Percentiles rank a stretch among this genome's conserved stretches.
These are phyloP conservation scores for Diaporthe eres DNA, from an alignment of 2,329 filamentous ascomycete genomes.

Conservation along the genomic window DNA sequence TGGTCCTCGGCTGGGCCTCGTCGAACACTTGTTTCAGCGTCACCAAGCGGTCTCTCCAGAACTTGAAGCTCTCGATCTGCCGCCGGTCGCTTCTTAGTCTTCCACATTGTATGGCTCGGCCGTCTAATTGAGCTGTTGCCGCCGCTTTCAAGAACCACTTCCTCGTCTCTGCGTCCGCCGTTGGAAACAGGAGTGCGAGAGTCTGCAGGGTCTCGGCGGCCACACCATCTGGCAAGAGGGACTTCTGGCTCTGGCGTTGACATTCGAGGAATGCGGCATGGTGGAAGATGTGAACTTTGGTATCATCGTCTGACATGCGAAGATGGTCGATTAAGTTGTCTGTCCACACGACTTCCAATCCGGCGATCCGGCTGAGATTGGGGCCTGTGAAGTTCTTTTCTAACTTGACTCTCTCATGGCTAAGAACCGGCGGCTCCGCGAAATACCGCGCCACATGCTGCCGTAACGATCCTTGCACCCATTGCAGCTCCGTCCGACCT, in stretches of 20 bases:
- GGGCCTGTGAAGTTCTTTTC: constrained; percentile 46
- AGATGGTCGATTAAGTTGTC: constrained; percentile 59
- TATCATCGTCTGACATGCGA: constrained; percentile 55
- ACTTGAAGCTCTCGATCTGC: constrained; percentile 52
- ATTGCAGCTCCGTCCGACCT: constrained; percentile 1
- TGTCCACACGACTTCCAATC: constrained; percentile 54
- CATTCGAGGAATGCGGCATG: constrained; percentile 54
- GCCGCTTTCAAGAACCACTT: constrained; percentile 32
- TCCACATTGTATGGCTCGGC: constrained; percentile 46
- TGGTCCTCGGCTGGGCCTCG: constrained; percentile 51
- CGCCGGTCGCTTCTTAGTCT: constrained; percentile 51
- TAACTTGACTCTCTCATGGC: constrained; percentile 42
- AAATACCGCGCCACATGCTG: constrained; percentile 20
- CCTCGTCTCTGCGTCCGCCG: constrained; percentile 43
- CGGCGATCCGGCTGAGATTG: constrained; percentile 51
- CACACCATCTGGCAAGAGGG: constrained; percentile 50
- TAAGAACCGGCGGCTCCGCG: background rate
- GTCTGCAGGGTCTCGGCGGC: constrained; percentile 55
- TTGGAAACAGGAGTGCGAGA: constrained; percentile 54
- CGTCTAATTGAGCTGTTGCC: constrained; percentile 50
- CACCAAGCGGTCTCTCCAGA: constrained; percentile 59
- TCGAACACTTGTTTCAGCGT: constrained; percentile 59
- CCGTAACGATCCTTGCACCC: background rate
- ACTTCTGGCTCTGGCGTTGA: constrained; percentile 44
- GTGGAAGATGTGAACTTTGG: constrained; percentile 56